Evolutionary conservation across 2,329 filamentous ascomycete species (phyloP).

Genomic region (Beauveria sp.): DNA sequence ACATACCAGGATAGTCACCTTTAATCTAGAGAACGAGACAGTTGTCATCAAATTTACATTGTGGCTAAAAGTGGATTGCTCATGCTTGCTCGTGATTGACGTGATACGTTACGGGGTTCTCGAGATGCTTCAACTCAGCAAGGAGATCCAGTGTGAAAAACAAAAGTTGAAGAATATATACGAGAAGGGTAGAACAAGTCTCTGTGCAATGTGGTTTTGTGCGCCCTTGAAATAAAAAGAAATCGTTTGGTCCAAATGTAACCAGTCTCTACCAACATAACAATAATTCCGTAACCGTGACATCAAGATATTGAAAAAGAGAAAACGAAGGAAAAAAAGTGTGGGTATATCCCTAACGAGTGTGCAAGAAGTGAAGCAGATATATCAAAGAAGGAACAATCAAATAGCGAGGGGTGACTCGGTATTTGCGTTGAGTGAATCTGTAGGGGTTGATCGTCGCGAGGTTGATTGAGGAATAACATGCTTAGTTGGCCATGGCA

Average conservation of each 20-base stretch:
- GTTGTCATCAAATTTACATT: too few species aligned
- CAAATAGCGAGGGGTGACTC: not conserved
- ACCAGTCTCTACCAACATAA: conserved; percentile 7
- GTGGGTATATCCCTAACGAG: conserved; percentile 26
- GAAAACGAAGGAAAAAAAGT: conserved; percentile 16
- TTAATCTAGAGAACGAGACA: too few species aligned
- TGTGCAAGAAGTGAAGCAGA: conserved; percentile 30
- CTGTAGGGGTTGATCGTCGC: conserved; percentile 4
- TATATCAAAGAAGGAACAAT: not conserved
- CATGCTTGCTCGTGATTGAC: too few species aligned
- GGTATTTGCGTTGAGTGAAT: conserved; percentile 4
- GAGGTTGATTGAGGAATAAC: conserved; percentile 14
- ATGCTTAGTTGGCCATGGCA: conserved; percentile 20
- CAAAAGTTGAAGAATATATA: conserved; percentile 7
- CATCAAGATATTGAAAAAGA: conserved; percentile 14
- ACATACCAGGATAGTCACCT: too few species aligned
- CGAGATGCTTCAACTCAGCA: too few species aligned
- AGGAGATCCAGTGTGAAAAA: not conserved
- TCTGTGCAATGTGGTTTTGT: conserved; percentile 1
- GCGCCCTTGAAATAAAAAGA: conserved; percentile 4
- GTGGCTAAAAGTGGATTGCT: too few species aligned
- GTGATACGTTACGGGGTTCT: too few species aligned
- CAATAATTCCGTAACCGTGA: conserved; percentile 5
- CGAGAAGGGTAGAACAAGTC: conserved; percentile 9
- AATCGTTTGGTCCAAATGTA: conserved; percentile 7